phyloP scores from a whole-genome alignment of 176 grass and related monocot genomes.

The Paspalum vaginatum region DNA sequence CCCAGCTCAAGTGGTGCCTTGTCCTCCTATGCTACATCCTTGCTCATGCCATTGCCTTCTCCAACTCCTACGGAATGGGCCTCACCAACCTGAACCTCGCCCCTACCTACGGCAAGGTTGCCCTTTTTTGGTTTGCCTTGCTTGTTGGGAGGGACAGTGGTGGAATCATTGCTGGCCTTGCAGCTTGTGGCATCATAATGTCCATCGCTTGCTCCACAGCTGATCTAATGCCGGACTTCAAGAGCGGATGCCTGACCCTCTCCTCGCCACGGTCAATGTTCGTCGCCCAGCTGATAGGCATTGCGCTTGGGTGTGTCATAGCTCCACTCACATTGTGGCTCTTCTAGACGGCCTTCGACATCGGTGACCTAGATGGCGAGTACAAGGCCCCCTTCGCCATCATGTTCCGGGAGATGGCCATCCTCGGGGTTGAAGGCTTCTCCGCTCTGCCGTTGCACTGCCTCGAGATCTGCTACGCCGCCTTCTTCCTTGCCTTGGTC shows the following conservation, averaged over 20 bases:
- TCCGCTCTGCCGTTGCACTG: constrained; percentile 35
- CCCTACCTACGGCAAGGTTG: constrained; percentile 48
- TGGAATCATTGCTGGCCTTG: constrained; percentile 42
- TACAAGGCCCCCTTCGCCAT: constrained; percentile 43
- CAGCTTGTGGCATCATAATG: constrained; percentile 53
- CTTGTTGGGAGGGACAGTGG: constrained; percentile 42
- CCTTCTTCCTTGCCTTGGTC: constrained; percentile 24
- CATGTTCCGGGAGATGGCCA: constrained; percentile 62
- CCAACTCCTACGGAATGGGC: constrained; percentile 54
- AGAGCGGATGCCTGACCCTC: constrained; percentile 50
- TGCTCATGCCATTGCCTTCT: constrained; percentile 56
- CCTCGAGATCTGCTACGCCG: constrained; percentile 35
- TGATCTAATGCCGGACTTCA: constrained; percentile 61
- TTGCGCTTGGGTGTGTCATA: constrained; percentile 36
- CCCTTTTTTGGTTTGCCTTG: constrained; percentile 39
- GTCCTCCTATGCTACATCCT: constrained; percentile 51
- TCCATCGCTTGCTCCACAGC: constrained; percentile 48
- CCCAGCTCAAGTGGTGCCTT: constrained; percentile 56
- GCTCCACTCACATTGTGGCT: constrained; percentile 58
- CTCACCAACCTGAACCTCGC: constrained; percentile 58
- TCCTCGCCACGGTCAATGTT: constrained; percentile 48
- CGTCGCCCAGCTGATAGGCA: constrained; percentile 36
- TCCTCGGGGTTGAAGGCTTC: constrained; percentile 44
- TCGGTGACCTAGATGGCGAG: constrained; percentile 38
- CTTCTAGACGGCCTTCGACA: constrained; percentile 50